Conservation (phyloP, 306 rosid species). For the Vigna reflexopilosa region DNA sequence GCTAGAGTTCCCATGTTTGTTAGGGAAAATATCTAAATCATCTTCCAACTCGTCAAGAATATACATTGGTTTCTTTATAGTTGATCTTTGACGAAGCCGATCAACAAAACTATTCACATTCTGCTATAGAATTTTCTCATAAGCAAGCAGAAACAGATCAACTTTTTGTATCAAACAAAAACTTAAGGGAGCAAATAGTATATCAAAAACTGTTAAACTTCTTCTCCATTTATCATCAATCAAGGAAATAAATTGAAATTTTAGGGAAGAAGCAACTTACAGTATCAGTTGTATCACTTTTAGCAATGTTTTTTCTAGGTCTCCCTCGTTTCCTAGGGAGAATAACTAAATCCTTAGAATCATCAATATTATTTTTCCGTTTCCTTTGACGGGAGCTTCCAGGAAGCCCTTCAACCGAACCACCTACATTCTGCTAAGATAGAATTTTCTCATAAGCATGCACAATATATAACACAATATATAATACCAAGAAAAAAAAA, state of each 20-base stretch:
- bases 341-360: too few species aligned
- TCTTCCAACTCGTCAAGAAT: too few species aligned
- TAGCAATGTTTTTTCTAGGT: background rate
- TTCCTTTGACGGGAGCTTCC: background rate
- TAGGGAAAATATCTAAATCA: background rate
- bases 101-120: too few species aligned
- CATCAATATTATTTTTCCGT: too few species aligned
- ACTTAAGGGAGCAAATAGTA: background rate
- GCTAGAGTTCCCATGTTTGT: background rate
- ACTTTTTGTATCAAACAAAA: background rate
- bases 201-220: background rate
- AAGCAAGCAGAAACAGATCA: conserved; percentile 18
- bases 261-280: background rate
- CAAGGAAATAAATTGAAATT: too few species aligned
- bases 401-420: too few species aligned
- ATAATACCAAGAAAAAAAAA: too few species aligned
- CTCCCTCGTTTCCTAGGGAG: background rate
- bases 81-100: background rate
- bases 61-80: too few species aligned
- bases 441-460: too few species aligned
- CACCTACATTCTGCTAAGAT: background rate
- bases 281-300: background rate
- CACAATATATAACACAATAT: too few species aligned
- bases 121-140: background rate
- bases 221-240: background rate